These are phyloP conservation scores for Ceratobasidium sp. DNA, from an alignment of 1,284 basidiomycete genomes.

Conservation along the genomic window DNA sequence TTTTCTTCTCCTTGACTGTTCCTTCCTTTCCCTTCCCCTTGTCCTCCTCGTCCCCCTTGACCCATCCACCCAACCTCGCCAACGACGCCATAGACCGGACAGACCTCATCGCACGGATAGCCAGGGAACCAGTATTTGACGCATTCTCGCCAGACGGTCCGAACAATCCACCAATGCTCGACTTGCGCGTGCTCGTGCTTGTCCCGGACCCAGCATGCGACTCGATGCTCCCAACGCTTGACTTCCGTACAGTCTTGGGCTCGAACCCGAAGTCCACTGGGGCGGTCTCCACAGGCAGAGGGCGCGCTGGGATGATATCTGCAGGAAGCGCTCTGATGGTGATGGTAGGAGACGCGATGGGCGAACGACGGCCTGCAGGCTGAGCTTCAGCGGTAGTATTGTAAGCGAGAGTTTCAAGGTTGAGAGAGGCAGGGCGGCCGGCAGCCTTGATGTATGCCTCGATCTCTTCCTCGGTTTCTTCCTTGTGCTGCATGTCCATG, in stretches of 20 bases:
- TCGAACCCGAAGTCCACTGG: slow-evolving; percentile 38
- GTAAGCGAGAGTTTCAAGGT: slow-evolving; percentile 65
- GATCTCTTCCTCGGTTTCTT: slow-evolving; percentile 59
- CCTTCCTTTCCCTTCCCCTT: slow-evolving; percentile 34
- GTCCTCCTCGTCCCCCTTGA: slow-evolving; percentile 58
- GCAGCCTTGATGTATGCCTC: background rate
- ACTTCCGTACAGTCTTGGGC: slow-evolving; percentile 38
- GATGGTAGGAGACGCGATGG: background rate
- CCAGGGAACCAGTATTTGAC: slow-evolving; percentile 65
- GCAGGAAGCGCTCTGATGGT: slow-evolving; percentile 8
- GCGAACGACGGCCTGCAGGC: slow-evolving; percentile 5
- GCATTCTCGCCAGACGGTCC: slow-evolving; percentile 17
- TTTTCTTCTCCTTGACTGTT: slow-evolving; percentile 50
- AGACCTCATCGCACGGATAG: slow-evolving; percentile 77
- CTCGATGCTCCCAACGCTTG: slow-evolving; percentile 43
- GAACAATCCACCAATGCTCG: slow-evolving; percentile 19
- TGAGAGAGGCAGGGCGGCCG: slow-evolving; percentile 65
- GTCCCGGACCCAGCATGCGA: slow-evolving; percentile 43
- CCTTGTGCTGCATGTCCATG: slow-evolving; percentile 42
- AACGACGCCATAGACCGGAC: slow-evolving; percentile 76
- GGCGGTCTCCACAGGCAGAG: slow-evolving; percentile 36
- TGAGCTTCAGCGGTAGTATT: slow-evolving; percentile 44
- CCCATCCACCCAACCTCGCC: slow-evolving; percentile 76
- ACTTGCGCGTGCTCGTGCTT: slow-evolving; percentile 42
- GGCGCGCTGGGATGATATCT: slow-evolving; percentile 4